A percentile compares a stretch with the other conserved stretches of the same genome.
Conservation (phyloP, 345 rosid genomes). For the Aegle marmelos region DNA sequence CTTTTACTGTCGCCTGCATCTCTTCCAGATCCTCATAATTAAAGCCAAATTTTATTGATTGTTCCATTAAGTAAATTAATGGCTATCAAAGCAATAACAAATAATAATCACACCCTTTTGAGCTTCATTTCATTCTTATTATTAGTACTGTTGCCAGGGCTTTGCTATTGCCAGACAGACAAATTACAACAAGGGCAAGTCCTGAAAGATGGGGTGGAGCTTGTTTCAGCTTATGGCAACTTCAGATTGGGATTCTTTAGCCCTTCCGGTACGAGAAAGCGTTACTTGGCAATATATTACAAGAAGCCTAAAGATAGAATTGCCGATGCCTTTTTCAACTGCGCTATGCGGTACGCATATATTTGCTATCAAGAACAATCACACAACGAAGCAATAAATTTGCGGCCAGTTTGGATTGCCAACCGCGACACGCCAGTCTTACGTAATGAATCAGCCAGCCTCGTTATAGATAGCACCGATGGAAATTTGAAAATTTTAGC, state of each 20-base stretch:
- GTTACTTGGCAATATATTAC: slow-evolving; percentile 10
- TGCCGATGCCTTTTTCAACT: too few species aligned
- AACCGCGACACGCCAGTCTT: slow-evolving; percentile 7
- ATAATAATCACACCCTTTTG: not conserved
- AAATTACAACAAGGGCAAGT: slow-evolving; percentile 12
- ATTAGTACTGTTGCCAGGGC: not conserved
- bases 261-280: not conserved
- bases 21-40: too few species aligned
- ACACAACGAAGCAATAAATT: not conserved
- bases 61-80: not conserved
- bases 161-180: not conserved
- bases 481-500: slow-evolving; percentile 8
- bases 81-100: not conserved
- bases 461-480: not conserved
- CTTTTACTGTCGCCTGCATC: too few species aligned
- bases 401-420: slow-evolving; percentile 10
- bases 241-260: slow-evolving; percentile 15
- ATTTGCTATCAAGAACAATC: not conserved
- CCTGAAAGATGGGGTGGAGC: not conserved
- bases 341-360: too few species aligned
- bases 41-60: too few species aligned
- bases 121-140: not conserved
- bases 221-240: slow-evolving; percentile 10
- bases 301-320: not conserved
- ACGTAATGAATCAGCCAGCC: not conserved